These are phyloP conservation scores for Hypseocharis bilobata DNA, from an alignment of 441 rosid species.

Conservation along the genomic window DNA sequence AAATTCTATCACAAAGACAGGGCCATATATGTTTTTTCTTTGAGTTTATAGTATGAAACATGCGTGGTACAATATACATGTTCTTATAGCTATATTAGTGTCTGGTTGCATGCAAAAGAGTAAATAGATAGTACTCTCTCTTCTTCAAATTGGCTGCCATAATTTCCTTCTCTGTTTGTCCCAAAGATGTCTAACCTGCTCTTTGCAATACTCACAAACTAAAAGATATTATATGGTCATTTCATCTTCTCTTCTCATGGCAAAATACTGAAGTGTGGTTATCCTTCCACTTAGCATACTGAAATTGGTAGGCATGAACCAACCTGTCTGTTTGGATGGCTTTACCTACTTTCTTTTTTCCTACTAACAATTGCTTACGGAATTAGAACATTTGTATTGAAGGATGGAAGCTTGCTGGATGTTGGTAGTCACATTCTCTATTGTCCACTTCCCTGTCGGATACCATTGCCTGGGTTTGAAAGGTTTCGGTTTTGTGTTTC, in stretches of 20 bases:
- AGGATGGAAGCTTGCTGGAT: conserved; percentile 78
- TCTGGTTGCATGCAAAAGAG: background rate
- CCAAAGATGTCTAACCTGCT: too few species aligned
- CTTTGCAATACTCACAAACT: background rate
- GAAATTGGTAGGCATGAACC: background rate
- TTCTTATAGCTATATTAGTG: background rate
- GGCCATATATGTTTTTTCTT: background rate
- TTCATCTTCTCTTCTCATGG: background rate
- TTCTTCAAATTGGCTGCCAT: background rate
- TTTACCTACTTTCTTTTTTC: conserved; percentile 12
- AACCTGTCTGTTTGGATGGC: background rate
- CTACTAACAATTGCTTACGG: conserved; percentile 22
- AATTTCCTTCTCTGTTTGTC: background rate
- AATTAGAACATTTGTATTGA: conserved; percentile 31
- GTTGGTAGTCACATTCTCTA: conserved; percentile 74
- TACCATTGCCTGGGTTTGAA: conserved; percentile 80
- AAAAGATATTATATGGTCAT: background rate
- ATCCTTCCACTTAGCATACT: background rate
- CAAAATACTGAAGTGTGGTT: background rate
- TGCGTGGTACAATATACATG: background rate
- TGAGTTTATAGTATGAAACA: background rate
- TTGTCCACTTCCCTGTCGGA: conserved; percentile 78
- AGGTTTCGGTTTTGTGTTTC: conserved; percentile 71
- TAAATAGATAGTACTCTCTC: background rate
- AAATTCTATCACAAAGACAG: background rate